These are phyloP conservation scores for Nakazawaea wickerhamii DNA, from an alignment of 805 yeast species.

Conservation along the genomic window DNA sequence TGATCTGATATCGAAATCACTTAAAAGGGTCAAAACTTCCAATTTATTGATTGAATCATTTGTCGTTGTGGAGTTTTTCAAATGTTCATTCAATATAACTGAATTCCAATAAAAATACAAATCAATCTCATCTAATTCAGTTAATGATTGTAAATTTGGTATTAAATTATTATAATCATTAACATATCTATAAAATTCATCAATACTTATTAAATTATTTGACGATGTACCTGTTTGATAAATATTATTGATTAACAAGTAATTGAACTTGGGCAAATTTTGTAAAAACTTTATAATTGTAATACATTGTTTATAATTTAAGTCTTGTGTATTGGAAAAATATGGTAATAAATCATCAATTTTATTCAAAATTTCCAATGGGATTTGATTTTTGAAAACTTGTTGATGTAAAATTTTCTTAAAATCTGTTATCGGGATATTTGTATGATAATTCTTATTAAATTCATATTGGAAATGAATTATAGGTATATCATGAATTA, in stretches of 20 bases:
- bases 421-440: conserved; percentile 19
- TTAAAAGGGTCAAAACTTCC: conserved; percentile 21
- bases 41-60: conserved; percentile 35
- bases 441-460: conserved; percentile 13
- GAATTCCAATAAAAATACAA: conserved; percentile 32
- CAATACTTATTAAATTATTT: conserved; percentile 15
- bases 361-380: conserved; percentile 55
- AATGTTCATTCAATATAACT: conserved; percentile 21
- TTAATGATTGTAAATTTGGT: conserved; percentile 14
- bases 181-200: conserved; percentile 22
- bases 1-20: conserved; percentile 22
- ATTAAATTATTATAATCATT: conserved; percentile 13
- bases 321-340: conserved; percentile 28
- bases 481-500: conserved; percentile 23
- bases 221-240: conserved; percentile 22
- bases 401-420: conserved; percentile 19
- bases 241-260: conserved; percentile 15
- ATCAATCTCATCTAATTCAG: conserved; percentile 22
- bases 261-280: conserved; percentile 28
- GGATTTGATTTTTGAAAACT: conserved; percentile 24
- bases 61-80: conserved; percentile 31
- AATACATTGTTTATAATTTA: conserved; percentile 43
- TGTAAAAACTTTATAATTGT: conserved; percentile 40
- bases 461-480: conserved; percentile 22
- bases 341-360: conserved; percentile 43